Conservation (phyloP, 441 rosid species). For the Bruguiera hainesii region DNA sequence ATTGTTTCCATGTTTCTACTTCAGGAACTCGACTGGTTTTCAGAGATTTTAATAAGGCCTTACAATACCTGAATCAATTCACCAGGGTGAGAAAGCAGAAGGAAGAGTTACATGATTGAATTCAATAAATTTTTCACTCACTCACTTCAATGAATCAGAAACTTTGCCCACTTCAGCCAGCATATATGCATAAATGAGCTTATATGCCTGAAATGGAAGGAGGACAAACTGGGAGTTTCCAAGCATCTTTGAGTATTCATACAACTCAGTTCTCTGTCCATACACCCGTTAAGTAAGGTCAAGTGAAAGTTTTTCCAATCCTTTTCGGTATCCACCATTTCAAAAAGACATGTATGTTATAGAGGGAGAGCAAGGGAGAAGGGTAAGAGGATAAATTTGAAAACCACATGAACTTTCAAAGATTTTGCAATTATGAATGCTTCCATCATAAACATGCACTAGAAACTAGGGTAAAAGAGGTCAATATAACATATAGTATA, state of each 20-base stretch:
- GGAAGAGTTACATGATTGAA: constrained; percentile 18
- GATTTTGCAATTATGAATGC: too few species aligned
- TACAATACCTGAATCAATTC: constrained; percentile 72
- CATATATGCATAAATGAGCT: constrained; percentile 76
- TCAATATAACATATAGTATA: background rate
- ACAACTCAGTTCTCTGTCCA: constrained; percentile 80
- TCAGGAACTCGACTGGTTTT: constrained; percentile 83
- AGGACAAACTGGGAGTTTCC: constrained; percentile 76
- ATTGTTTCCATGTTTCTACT: constrained; percentile 80
- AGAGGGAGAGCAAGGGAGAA: too few species aligned
- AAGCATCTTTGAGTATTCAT: constrained; percentile 73
- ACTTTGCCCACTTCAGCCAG: constrained; percentile 79
- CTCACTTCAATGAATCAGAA: constrained; percentile 78
- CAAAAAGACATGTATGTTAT: too few species aligned
- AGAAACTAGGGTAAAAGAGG: background rate
- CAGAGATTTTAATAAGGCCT: constrained; percentile 72
- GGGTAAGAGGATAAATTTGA: too few species aligned
- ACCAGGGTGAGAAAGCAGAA: constrained; percentile 22
- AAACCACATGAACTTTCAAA: too few species aligned
- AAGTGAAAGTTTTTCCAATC: background rate
- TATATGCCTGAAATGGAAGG: constrained; percentile 77
- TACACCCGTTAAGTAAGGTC: constrained; percentile 16
- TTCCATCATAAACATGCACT: background rate
- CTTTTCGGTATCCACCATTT: too few species aligned
- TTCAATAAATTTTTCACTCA: background rate